Base-by-base conservation (phyloP, 805 yeast genomes). In the Lipomyces oligophaga region DNA sequence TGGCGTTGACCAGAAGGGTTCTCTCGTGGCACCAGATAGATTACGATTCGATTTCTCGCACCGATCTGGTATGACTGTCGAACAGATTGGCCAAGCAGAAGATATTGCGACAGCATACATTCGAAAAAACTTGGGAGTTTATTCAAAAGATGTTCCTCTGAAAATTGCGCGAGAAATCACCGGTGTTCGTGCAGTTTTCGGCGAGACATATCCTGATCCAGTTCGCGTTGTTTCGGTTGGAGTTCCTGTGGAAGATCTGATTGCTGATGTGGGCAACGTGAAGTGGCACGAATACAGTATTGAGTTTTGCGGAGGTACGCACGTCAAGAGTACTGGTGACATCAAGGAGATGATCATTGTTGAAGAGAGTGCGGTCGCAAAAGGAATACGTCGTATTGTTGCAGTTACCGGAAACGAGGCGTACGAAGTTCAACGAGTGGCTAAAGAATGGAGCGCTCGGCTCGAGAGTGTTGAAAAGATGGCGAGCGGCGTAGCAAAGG, bases 231-330 rank as follows among this genome's bases (percentile, higher is more conserved):
- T 93, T 39, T 85, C 96, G 25, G 85, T 93, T 62, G 99, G 99
- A 63, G 83, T 78, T 33, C 81, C 96, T 38, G 88, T 93, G 35
- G 88, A 85, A 21, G 93, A 84, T 11, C 72, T 93, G 58, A 66
- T 90, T 57, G 73, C 74, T 5, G 73, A 80, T 59, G 96, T 97
- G 58, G 59, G 71, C 24, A 84, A 78, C 63, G 70, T 71, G 41
- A 78, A 85, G 61, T 93, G 98, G 97, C 69, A 67, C 60, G 70
- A 77, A 34, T 73, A 77, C 62, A 86, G 96, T 1, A 76, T 93
- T 57, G 99, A 93, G 72, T 93, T 93, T 76, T 93, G 99, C 71
- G 99, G 99, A 71, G 99, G 99, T 70, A 93, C 98, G 10, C 99
- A 93, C 63, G 96, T 93, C 57, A 75, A 78, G 40, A 83, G 84